A percentile compares a stretch with the other conserved stretches of the same genome.
phyloP scores from a whole-genome alignment of 495 filamentous ascomycete genomes.

The Clavariopsis aquatica region DNA sequence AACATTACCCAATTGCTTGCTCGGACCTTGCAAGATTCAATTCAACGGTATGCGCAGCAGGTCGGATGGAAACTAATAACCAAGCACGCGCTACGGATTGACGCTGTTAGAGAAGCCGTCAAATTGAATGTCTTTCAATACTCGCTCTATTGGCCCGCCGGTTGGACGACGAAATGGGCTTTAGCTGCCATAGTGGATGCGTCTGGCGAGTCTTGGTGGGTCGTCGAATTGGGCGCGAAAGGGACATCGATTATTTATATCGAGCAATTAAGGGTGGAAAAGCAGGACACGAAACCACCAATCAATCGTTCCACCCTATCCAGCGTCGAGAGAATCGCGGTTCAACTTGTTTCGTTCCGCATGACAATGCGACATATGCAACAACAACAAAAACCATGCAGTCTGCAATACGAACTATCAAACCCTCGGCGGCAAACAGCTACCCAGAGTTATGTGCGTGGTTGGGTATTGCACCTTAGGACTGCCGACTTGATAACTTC shows the following conservation, averaged over 20 bases:
- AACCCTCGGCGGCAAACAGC: not conserved
- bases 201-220: constrained; percentile 45
- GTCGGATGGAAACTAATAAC: constrained; percentile 38
- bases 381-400: not conserved
- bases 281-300: not conserved
- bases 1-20: constrained; percentile 33
- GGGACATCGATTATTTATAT: constrained; percentile 7
- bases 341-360: constrained; percentile 12
- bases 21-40: constrained; percentile 24
- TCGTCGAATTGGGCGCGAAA: constrained; percentile 25
- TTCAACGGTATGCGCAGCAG: constrained; percentile 37
- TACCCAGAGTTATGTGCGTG: not conserved
- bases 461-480: constrained; percentile 16
- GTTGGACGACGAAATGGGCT: constrained; percentile 43
- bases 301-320: constrained; percentile 17
- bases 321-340: constrained; percentile 15
- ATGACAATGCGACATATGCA: constrained; percentile 14
- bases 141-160: constrained; percentile 34
- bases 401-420: constrained; percentile 2
- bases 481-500: constrained; percentile 12
- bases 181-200: constrained; percentile 39
- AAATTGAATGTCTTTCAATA: constrained; percentile 37
- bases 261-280: constrained; percentile 16
- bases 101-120: constrained; percentile 36
- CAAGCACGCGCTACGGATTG: constrained; percentile 16